These are phyloP conservation scores for Lepidopterella palustris DNA, from an alignment of 495 filamentous ascomycete species.

Conservation along the genomic window DNA sequence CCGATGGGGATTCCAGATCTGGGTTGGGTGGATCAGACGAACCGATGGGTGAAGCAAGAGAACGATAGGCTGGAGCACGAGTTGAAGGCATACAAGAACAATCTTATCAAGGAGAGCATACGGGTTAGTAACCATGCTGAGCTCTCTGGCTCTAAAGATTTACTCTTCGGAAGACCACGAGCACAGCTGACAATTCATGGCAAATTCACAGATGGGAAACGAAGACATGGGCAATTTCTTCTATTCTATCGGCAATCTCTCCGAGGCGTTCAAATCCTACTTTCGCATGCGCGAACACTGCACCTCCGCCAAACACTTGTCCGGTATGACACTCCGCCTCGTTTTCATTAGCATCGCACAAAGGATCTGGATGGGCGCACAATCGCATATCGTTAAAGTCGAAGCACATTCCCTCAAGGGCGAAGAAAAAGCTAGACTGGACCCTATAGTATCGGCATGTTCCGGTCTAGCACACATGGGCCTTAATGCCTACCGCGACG, in stretches of 20 bases:
- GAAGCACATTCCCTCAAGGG: constrained; percentile 51
- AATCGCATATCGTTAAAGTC: constrained; percentile 64
- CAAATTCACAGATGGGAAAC: constrained; percentile 58
- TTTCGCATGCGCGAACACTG: constrained; percentile 69
- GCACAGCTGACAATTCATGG: constrained; percentile 6
- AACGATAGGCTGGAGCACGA: constrained; percentile 71
- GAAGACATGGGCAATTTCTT: constrained; percentile 67
- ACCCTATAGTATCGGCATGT: constrained; percentile 49
- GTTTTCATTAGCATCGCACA: constrained; percentile 63
- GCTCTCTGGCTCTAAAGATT: background rate
- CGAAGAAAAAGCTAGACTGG: constrained; percentile 36
- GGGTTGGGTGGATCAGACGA: constrained; percentile 60
- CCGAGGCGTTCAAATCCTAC: constrained; percentile 59
- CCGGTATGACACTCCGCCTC: constrained; percentile 63
- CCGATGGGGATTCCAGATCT: constrained; percentile 58
- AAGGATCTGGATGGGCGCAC: constrained; percentile 57
- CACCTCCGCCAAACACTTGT: constrained; percentile 61
- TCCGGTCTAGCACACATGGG: constrained; percentile 67
- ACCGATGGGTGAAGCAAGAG: constrained; percentile 57
- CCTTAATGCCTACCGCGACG: constrained; percentile 57
- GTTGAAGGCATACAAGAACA: constrained; percentile 92
- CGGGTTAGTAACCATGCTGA: constrained; percentile 45
- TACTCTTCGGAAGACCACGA: background rate
- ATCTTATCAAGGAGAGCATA: constrained; percentile 95
- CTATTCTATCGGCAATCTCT: constrained; percentile 57